Base-by-base conservation (phyloP, 164 flowering plant genomes). In the Echeveria elegans region DNA sequence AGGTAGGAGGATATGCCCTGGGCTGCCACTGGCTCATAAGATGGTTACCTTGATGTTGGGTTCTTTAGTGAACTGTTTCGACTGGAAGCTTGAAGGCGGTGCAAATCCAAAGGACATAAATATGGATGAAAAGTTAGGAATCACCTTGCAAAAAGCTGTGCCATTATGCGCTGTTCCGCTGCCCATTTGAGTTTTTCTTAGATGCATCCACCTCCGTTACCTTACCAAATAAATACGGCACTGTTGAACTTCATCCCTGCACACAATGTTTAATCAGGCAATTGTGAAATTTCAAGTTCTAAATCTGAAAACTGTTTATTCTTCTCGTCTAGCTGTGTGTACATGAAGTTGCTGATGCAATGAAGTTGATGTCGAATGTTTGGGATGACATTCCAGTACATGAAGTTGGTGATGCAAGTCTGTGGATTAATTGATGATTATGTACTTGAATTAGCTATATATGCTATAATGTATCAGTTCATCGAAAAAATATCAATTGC, bases 31-130 rank as follows among this genome's bases (percentile, higher is more conserved):
- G 71, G 82, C 75, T 6, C 16, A 31, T 1, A 68, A 75, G 34
- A 72, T 73, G 77, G n/a, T 77, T 62, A 76, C 75, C 28, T 30
- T 75, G 70, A 72, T 72, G 74, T 11, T 80, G 64, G 81, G 76
- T 26, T 71, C 76, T 0, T 74, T 80, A 5, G 8, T 80, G 47
- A 65, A 77, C 31, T 66, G 32, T 21, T 80, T 77, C 56, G 74
- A 76, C 18, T 80, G 81, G 80, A 65, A 65, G 65, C 67, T 74
- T 48, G 73, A 72, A 31, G 75, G 64, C 36, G 77, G 69, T 21
- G 40, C 71, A 21, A 21, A 58, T 16, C 69, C 70, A 1, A 32
- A 71, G 29, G 26, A 40, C 36, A 41, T 75, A 31, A 41, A 72
- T 48, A 70, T 80, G 75, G 75, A 67, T 8, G 75, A 74, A 0